Evolutionary conservation across 768 basidiomycete species (phyloP).

Genomic region (Boletus reticulatus): DNA sequence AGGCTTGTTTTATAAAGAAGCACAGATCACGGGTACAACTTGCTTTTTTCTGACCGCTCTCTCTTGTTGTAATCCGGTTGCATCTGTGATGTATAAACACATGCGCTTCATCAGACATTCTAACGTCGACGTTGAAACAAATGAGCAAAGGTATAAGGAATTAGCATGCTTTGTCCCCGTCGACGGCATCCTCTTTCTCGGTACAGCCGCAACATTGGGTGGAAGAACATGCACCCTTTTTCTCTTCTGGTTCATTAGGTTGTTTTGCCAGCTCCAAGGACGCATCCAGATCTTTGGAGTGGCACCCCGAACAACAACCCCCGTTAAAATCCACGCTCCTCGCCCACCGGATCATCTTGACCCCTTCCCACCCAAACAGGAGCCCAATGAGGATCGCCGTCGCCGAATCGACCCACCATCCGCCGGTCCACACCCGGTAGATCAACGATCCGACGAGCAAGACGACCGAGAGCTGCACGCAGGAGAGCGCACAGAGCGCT

Average conservation of each 20-base stretch:
- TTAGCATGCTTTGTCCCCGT: not conserved
- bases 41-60: not conserved
- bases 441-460: constrained; percentile 42
- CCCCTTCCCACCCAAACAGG: constrained; percentile 10
- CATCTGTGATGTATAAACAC: constrained; percentile 10
- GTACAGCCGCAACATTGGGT: constrained; percentile 1
- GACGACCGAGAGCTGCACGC: constrained; percentile 41
- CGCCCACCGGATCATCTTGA: constrained; percentile 33
- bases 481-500: constrained; percentile 43
- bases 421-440: constrained; percentile 38
- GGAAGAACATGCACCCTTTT: not conserved
- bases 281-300: not conserved
- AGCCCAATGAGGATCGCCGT: constrained; percentile 3
- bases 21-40: not conserved
- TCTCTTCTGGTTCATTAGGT: not conserved
- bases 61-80: constrained; percentile 8
- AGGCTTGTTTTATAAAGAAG: constrained; percentile 1
- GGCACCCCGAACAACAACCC: constrained; percentile 30
- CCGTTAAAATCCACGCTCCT: constrained; percentile 31
- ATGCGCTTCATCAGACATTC: not conserved
- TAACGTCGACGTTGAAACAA: not conserved
- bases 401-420: constrained; percentile 40
- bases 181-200: not conserved
- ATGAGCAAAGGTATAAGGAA: not conserved
- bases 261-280: not conserved